Base-by-base conservation (phyloP, 352 stramenopile genomes). In the Phytophthora hybrid region DNA sequence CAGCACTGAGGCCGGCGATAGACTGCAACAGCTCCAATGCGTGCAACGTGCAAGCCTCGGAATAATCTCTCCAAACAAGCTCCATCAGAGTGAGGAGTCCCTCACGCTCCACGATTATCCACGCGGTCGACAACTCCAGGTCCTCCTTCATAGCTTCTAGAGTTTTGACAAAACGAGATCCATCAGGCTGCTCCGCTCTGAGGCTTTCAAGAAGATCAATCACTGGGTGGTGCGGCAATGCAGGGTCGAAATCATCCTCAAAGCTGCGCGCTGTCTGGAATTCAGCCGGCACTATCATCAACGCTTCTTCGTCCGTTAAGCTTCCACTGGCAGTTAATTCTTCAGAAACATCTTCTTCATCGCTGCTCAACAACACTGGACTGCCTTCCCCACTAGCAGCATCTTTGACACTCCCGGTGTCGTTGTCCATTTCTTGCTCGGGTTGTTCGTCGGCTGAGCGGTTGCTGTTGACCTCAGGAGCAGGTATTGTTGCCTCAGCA, bases 371-470 rank as follows among this genome's bases (percentile, higher is more conserved):
- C 13, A 66, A 10, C 34, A 57, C 39, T 31, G 23, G 3, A n/a
- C 46, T 73, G 16, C 61, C 53, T 21, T 76, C 66, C 10, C 56
- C 44, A 26, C 6, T 13, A 41, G 49, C 47, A 63, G 6, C 49
- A 11, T 21, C 21, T 66, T 73, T 71, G 18, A 70, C 29, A 34
- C 52, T 72, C 2, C 26, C 53, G 37, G 49, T 59, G 21, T 73
- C 62, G 59, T 67, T 64, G 44, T 86, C 79, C 16, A 85, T 75
- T 67, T 88, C 81, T 51, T 78, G 81, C 47, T 88, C 81, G 1
- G 81, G 81, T 39, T 88, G 79, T 5, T 83, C 69, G 16, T 80
- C 41, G 0, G 37, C 39, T 34, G 58, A 71, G 21, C 53, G 47
- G 9, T 67, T 75, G n/a, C 72, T 79, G 52, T 63, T 77, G n/a